A percentile compares a stretch with the other conserved stretches of the same genome.
Conservation (phyloP, 2,329 filamentous ascomycete genomes). For the Diaporthe sp. region DNA sequence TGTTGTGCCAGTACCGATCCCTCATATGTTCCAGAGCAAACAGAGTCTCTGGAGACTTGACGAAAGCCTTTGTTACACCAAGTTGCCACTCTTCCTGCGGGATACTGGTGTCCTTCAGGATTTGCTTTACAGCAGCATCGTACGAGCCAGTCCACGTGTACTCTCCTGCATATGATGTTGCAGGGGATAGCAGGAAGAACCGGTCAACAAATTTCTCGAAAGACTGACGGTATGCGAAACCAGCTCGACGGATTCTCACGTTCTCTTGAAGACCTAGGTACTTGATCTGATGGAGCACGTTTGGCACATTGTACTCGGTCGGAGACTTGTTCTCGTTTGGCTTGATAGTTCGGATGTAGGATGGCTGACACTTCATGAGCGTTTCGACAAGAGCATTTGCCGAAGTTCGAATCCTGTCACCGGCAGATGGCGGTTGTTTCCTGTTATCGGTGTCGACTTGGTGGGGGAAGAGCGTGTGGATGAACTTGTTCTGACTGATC, state of each 20-base stretch:
- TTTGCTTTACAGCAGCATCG: constrained; percentile 89
- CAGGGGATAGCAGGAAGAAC: constrained; percentile 94
- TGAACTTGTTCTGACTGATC: constrained; percentile 85
- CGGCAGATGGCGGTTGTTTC: constrained; percentile 91
- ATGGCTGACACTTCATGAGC: constrained; percentile 96
- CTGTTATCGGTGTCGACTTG: constrained; percentile 97
- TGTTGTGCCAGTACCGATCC: constrained; percentile 99
- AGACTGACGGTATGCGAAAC: constrained; percentile 96
- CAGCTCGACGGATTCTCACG: constrained; percentile 94
- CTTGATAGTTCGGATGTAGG: constrained; percentile 99
- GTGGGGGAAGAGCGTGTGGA: constrained; percentile 91
- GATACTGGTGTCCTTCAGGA: constrained; percentile 96
- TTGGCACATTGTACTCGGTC: constrained; percentile 89
- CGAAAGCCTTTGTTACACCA: constrained; percentile 96
- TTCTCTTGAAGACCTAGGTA: constrained; percentile 99
- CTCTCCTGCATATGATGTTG: constrained; percentile 95
- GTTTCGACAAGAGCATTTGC: constrained; percentile 96
- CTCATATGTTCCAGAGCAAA: constrained; percentile 98
- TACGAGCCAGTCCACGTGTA: constrained; percentile 95
- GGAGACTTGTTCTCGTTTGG: constrained; percentile 99
- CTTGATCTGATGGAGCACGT: constrained; percentile 98
- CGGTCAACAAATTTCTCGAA: constrained; percentile 99
- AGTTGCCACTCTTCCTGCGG: constrained; percentile 97
- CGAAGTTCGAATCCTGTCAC: constrained; percentile 95
- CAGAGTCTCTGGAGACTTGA: constrained; percentile 96